Percentiles rank a stretch among this genome's conserved stretches.
Evolutionary conservation across 768 basidiomycete species (phyloP).

Genomic region (Amanita phalloides): DNA sequence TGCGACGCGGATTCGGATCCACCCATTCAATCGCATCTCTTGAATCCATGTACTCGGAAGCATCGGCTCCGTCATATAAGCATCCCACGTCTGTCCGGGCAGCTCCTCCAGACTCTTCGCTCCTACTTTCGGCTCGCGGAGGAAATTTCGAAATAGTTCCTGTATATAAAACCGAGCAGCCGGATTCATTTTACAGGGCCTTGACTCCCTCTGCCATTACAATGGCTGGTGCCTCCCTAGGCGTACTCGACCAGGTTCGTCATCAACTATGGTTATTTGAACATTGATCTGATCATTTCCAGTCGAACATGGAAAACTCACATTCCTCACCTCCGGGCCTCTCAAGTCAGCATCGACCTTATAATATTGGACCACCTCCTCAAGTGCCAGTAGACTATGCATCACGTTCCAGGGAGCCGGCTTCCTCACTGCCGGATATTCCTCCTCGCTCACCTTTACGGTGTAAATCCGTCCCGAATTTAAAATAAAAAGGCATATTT

Average conservation of each 20-base stretch:
- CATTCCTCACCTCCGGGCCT: neutral
- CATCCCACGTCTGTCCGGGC: neutral
- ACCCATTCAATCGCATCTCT: constrained; percentile 27
- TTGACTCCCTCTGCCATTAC: neutral
- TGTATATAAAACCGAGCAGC: neutral
- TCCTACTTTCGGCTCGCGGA: neutral
- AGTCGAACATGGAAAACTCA: neutral
- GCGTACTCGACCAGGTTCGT: neutral
- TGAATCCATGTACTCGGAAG: neutral
- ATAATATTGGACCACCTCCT: neutral
- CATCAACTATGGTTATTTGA: neutral
- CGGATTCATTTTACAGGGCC: neutral
- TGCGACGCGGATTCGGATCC: constrained; percentile 16
- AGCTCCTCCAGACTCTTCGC: neutral
- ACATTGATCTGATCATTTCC: neutral
- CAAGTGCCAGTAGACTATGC: neutral
- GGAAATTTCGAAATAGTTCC: neutral
- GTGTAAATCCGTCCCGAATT: neutral
- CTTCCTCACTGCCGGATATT: neutral
- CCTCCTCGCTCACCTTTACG: constrained; percentile 2
- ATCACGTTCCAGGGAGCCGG: neutral
- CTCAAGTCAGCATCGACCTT: neutral
- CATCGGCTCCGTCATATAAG: neutral
- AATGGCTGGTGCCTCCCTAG: neutral
- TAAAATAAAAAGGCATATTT: neutral